Conservation (phyloP, 2,329 filamentous ascomycete species). For the Aspergillus viridinutans region DNA sequence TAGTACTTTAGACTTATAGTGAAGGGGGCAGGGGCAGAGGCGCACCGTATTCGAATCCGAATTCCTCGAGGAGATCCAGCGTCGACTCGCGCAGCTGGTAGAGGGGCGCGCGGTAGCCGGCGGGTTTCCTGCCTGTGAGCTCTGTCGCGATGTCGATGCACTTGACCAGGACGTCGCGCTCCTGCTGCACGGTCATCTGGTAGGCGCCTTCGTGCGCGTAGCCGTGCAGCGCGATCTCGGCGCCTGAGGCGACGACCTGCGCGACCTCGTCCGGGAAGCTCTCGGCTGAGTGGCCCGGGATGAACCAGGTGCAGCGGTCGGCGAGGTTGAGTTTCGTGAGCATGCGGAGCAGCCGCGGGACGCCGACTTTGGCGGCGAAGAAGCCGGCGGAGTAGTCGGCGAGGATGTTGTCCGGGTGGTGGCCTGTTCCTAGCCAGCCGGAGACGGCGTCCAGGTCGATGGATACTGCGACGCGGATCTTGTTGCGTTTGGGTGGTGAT, state of each 20-base stretch:
- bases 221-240: conserved; percentile 52
- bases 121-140: conserved; percentile 66
- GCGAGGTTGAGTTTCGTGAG: conserved; percentile 50
- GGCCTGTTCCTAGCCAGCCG: conserved; percentile 54
- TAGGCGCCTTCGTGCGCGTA: conserved; percentile 69
- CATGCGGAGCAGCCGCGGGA: conserved; percentile 51
- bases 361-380: conserved; percentile 55
- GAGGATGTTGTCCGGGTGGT: conserved; percentile 50
- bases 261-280: conserved; percentile 52
- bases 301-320: conserved; percentile 56
- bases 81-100: conserved; percentile 39
- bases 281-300: conserved; percentile 57
- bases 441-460: conserved; percentile 58
- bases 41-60: conserved; percentile 40
- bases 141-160: conserved; percentile 67
- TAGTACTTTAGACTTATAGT: not conserved
- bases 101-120: conserved; percentile 35
- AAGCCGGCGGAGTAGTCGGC: conserved; percentile 55
- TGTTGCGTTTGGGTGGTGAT: conserved; percentile 12
- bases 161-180: conserved; percentile 69
- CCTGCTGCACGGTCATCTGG: conserved; percentile 67
- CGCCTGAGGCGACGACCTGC: conserved; percentile 50
- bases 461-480: conserved; percentile 30
- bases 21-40: not conserved
- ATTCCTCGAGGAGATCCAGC: conserved; percentile 38